Evolutionary conservation across 2,329 filamentous ascomycete genomes (phyloP), one percentile per base, ranked within the genome.

Genomic region (Phoma herbarum): DNA sequence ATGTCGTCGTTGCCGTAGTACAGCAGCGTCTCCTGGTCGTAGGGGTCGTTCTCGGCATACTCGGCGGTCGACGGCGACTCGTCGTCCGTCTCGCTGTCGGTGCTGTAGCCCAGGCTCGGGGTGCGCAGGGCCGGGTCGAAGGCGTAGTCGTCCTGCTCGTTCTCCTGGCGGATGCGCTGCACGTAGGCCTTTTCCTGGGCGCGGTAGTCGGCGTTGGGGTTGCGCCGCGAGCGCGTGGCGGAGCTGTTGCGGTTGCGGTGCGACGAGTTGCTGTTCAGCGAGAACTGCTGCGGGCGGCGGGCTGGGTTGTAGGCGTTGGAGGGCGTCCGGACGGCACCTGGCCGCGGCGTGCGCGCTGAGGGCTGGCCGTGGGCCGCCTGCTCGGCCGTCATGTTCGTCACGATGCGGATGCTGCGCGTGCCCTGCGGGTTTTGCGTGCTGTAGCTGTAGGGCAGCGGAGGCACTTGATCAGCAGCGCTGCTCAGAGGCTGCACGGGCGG

Each of bases 151-250:
- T 85, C 85, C 43, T 82, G 80, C 42, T 80, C 78, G 58, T 88
- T 86, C 66, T 95, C 91, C 74, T 96, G 92, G 57, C 93, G 88
- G 72, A 98, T 86, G 68, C 94, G 89, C 77, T 97, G 92, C 31
- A 98, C 90, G 75, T 99, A 99, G 57, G 94, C 94, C 75, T 93
- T 92, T 77, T 98, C 94, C 78, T 98, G 92, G 46, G 91, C 91
- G 60, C 90, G 83, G 74, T 91, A 92, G 66, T 90, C 87, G 51
- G 88, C 88, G 69, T 89, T 89, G 10, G 89, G 89, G 69, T 91
- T 90, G 62, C 85, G 80, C 35, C 82, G 76, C 37, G 75, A 72
- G 62, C 87, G 80, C 61, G 84, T 85, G 2, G 82, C 77, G 2
- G 86, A 88, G 7, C 81, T 83, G 8, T 85, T 86, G 60, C 86